Conservation (phyloP, 257 asterid genomes). For the Eustoma russellianum region DNA sequence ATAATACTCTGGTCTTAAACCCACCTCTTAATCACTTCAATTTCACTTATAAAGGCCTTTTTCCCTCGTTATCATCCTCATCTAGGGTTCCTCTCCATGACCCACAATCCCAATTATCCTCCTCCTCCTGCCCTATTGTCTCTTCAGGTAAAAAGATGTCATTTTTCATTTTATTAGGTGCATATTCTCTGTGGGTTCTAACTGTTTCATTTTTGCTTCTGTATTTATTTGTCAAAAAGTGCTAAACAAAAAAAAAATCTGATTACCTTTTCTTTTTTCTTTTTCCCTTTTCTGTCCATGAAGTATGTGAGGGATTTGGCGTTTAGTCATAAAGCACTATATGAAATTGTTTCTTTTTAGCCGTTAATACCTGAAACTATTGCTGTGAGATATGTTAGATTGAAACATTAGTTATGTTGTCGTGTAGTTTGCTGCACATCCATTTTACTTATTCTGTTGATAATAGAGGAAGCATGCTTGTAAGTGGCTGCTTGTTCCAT, state of each 20-base stretch:
- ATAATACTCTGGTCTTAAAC: no score
- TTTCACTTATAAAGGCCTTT: constrained; percentile 5
- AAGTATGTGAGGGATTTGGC: neutral
- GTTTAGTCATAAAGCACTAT: neutral
- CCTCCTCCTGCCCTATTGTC: neutral
- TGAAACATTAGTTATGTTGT: no score
- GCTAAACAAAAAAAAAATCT: no score
- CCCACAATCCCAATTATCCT: neutral
- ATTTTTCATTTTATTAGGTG: neutral
- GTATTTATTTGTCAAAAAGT: neutral
- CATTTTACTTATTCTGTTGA: no score
- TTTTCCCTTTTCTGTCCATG: no score
- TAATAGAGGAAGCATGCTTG: no score
- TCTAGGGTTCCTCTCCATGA: constrained; percentile 7
- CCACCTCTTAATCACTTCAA: constrained; percentile 5
- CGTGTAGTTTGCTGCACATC: no score
- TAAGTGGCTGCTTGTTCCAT: no score
- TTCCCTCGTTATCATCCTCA: constrained; percentile 2
- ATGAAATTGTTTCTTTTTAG: neutral
- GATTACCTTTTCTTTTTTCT: no score
- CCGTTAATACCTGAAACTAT: neutral
- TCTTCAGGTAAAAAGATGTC: constrained; percentile 6
- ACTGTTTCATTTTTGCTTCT: neutral
- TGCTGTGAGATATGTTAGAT: no score
- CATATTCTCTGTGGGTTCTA: neutral